Conservation (phyloP, 768 basidiomycete genomes). For the Chalciporus pseudorubinellus region DNA sequence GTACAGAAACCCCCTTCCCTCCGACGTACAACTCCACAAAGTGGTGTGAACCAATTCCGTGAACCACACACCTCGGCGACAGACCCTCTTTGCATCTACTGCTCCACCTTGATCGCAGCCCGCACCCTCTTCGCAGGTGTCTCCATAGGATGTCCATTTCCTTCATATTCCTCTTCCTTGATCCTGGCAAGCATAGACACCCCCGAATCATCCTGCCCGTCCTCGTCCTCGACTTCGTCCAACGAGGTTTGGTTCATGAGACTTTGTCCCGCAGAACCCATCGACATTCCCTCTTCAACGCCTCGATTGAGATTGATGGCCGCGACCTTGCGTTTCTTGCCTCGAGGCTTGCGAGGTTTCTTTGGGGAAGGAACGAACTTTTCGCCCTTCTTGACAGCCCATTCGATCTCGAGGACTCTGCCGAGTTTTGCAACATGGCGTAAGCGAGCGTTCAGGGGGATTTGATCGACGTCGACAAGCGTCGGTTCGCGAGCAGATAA, state of each 20-base stretch:
- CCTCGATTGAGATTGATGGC: conserved; percentile 12
- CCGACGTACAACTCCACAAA: neutral
- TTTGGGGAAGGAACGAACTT: conserved; percentile 57
- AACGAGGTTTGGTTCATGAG: conserved; percentile 24
- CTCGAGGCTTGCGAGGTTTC: conserved; percentile 37
- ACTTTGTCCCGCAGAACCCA: conserved; percentile 11
- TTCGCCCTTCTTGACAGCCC: conserved; percentile 63
- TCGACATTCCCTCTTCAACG: conserved; percentile 16
- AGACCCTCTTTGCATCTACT: conserved; percentile 6
- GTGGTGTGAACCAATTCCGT: no score
- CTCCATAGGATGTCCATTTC: conserved; percentile 12
- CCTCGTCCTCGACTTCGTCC: conserved; percentile 40
- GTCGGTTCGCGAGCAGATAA: conserved; percentile 12
- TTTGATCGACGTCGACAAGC: neutral
- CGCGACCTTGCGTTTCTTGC: conserved; percentile 33
- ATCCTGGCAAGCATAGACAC: conserved; percentile 12
- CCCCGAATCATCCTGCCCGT: conserved; percentile 7
- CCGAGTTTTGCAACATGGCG: conserved; percentile 2
- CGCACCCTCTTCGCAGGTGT: conserved; percentile 29
- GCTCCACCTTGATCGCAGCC: conserved; percentile 17
- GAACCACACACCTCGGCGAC: no score
- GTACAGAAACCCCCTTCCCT: neutral
- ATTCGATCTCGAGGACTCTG: conserved; percentile 83
- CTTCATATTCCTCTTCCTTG: conserved; percentile 33
- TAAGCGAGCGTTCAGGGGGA: conserved; percentile 2